Conservation (phyloP, 2,329 filamentous ascomycete species). For the Colletotrichum abscissum region DNA sequence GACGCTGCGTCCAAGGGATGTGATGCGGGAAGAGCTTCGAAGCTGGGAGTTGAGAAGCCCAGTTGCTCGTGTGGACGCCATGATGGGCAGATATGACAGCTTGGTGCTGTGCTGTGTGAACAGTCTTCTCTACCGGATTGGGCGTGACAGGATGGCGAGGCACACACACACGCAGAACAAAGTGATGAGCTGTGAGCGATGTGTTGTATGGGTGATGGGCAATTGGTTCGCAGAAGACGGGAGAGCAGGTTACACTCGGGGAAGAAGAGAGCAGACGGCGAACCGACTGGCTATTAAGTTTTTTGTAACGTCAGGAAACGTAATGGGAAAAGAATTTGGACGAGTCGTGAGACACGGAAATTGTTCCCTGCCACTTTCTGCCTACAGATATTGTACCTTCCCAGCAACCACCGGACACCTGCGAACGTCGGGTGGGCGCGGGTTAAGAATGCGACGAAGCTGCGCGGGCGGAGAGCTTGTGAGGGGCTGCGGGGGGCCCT, state of each 20-base stretch:
- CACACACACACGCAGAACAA: not conserved
- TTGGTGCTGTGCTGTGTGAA: not conserved
- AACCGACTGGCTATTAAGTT: constrained; percentile 20
- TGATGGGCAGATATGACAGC: constrained; percentile 8
- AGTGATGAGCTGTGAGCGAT: not conserved
- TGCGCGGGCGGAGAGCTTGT: constrained; percentile 17
- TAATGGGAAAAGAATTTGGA: not conserved
- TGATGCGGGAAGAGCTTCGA: constrained; percentile 28
- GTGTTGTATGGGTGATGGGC: not conserved
- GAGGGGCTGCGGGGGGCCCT: constrained; percentile 23
- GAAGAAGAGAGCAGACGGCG: not conserved
- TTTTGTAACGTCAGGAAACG: constrained; percentile 10
- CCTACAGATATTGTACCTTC: too few relatives aligned
- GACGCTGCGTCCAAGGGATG: constrained; percentile 16
- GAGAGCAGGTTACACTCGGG: not conserved
- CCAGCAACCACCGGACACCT: not conserved
- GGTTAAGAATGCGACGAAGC: constrained; percentile 26
- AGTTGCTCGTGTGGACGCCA: constrained; percentile 33
- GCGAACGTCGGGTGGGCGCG: constrained; percentile 24
- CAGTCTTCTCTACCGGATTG: not conserved
- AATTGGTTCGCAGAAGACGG: not conserved
- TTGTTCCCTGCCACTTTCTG: constrained; percentile 5
- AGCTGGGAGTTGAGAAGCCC: constrained; percentile 33
- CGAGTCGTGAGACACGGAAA: constrained; percentile 19
- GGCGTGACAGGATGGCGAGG: not conserved